Percentiles rank a stretch among this genome's conserved stretches.
These are phyloP conservation scores for Botrytis sinoallii DNA, from an alignment of 2,329 filamentous ascomycete species.

Conservation along the genomic window DNA sequence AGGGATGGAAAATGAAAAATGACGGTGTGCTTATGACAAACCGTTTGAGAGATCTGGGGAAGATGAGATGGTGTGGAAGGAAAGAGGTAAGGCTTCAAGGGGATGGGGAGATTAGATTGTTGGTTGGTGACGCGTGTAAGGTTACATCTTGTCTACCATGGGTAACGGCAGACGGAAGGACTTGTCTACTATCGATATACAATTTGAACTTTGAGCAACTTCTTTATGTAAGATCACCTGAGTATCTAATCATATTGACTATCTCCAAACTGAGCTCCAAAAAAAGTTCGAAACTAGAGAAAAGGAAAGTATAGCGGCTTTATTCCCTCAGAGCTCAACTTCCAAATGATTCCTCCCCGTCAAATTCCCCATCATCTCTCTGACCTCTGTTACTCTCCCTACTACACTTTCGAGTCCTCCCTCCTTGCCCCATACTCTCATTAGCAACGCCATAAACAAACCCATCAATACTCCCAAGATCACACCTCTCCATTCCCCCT, in stretches of 20 bases:
- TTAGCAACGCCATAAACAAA: not conserved
- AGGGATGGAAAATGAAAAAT: not conserved
- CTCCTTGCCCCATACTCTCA: not conserved
- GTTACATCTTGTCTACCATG: not conserved
- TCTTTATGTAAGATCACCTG: not conserved
- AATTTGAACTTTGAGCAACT: not conserved
- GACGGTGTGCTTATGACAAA: not conserved
- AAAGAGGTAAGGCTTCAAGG: not conserved
- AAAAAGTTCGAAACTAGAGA: not conserved
- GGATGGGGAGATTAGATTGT: not conserved
- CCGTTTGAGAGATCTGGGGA: not conserved
- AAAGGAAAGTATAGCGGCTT: not conserved
- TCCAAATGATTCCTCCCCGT: not conserved
- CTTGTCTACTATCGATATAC: not conserved
- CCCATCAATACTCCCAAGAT: not conserved
- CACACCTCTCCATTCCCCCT: constrained; percentile 11
- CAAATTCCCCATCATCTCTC: not conserved
- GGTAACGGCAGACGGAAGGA: not conserved
- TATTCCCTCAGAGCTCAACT: not conserved
- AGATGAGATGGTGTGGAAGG: not conserved
- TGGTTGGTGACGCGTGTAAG: not conserved
- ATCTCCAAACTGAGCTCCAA: not conserved
- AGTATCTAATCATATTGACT: not conserved
- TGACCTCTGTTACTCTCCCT: not conserved
- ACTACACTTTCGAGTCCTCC: not conserved